Percentiles rank a stretch among this genome's conserved stretches.
phyloP scores from a whole-genome alignment of 1,139 yeast genomes.

The Nakaseomyces uthaithaninus region DNA sequence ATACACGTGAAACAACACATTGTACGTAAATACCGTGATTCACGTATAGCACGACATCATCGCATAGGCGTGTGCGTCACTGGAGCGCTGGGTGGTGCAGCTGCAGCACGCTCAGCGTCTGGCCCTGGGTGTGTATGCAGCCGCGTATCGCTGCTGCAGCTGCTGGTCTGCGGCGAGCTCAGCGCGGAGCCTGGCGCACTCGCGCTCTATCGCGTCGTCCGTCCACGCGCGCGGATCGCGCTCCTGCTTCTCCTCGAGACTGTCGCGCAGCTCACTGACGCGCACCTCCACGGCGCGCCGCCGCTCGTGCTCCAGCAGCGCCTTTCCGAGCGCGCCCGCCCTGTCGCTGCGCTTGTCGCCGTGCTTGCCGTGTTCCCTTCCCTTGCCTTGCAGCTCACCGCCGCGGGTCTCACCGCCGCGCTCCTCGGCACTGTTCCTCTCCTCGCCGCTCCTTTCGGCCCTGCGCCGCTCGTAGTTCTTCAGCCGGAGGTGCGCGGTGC shows the following conservation, averaged over 20 bases:
- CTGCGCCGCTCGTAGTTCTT: constrained; percentile 6
- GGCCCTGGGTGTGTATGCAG: constrained; percentile 9
- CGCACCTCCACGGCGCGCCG: constrained; percentile 20
- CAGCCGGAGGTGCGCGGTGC: not conserved
- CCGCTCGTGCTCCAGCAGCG: constrained; percentile 12
- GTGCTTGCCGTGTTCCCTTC: too few species aligned
- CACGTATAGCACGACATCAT: too few species aligned
- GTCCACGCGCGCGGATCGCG: constrained; percentile 9
- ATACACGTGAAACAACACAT: too few species aligned
- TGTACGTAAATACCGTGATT: too few species aligned
- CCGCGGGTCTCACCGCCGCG: not conserved
- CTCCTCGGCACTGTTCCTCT: not conserved
- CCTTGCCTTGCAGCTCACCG: not conserved
- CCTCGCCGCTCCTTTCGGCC: not conserved
- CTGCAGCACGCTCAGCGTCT: not conserved
- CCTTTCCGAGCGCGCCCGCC: constrained; percentile 1
- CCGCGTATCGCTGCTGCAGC: constrained; percentile 7
- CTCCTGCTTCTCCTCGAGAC: constrained; percentile 18
- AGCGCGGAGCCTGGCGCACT: constrained; percentile 16
- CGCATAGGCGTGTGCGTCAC: too few species aligned
- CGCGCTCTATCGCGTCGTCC: constrained; percentile 16
- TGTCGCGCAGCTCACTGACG: constrained; percentile 22
- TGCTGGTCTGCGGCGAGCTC: constrained; percentile 8
- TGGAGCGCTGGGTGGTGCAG: too few species aligned
- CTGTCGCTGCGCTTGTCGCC: too few species aligned